Evolutionary conservation across 768 basidiomycete species (phyloP).

Genomic region (Podaxis carcinomalis): DNA sequence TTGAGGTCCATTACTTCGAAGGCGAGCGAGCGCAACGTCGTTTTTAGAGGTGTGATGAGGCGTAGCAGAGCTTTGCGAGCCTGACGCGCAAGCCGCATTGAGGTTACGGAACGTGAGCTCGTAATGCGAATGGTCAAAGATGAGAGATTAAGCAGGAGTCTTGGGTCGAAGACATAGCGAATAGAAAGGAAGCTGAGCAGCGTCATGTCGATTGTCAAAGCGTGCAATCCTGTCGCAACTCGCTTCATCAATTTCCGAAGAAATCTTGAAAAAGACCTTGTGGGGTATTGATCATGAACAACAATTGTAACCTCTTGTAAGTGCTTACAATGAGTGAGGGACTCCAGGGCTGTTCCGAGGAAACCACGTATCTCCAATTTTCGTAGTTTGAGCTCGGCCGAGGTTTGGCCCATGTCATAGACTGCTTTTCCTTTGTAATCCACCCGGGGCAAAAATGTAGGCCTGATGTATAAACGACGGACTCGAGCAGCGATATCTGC

Average conservation of each 20-base stretch:
- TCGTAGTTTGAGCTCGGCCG: not conserved
- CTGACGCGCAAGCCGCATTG: not conserved
- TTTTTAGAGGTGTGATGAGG: not conserved
- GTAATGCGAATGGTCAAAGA: constrained; percentile 12
- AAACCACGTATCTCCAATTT: constrained; percentile 1
- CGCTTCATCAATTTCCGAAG: constrained; percentile 18
- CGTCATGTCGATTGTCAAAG: constrained; percentile 21
- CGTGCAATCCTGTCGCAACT: constrained; percentile 16
- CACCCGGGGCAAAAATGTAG: constrained; percentile 22
- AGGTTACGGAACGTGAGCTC: constrained; percentile 9
- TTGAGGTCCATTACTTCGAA: constrained; percentile 8
- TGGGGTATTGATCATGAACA: constrained; percentile 21
- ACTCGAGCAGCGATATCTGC: constrained; percentile 19
- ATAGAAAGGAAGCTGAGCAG: constrained; percentile 19
- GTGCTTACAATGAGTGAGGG: constrained; percentile 15
- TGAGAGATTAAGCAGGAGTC: constrained; percentile 13
- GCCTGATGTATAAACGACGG: constrained; percentile 21
- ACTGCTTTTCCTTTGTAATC: constrained; percentile 8
- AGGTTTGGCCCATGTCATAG: not conserved
- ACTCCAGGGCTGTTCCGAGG: constrained; percentile 12
- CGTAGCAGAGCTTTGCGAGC: not conserved
- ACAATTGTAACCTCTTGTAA: constrained; percentile 21
- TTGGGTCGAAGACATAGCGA: constrained; percentile 12
- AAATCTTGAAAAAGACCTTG: constrained; percentile 17
- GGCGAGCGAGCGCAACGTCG: not conserved